These are phyloP conservation scores for Populus tomentosa DNA, from an alignment of 441 rosid species.

Conservation along the genomic window DNA sequence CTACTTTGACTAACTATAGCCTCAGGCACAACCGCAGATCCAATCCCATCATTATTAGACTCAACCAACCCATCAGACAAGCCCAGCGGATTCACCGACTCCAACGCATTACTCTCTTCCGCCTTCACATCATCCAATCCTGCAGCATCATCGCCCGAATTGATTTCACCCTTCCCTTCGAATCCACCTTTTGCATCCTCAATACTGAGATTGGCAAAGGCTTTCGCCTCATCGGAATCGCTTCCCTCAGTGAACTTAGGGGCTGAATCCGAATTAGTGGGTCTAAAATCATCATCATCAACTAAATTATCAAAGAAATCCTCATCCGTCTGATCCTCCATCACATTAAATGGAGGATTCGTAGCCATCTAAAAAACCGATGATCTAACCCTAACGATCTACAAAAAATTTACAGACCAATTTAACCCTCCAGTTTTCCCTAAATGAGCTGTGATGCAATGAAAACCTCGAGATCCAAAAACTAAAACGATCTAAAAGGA, in stretches of 20 bases:
- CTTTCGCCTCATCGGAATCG: slow-evolving; percentile 53
- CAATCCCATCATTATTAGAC: slow-evolving; percentile 24
- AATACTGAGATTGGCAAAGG: slow-evolving; percentile 57
- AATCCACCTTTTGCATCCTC: slow-evolving; percentile 23
- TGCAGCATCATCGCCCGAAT: background rate
- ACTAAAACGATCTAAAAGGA: slow-evolving; percentile 13
- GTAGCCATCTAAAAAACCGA: slow-evolving; percentile 50
- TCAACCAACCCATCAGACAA: slow-evolving; percentile 15
- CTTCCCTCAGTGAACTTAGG: slow-evolving; percentile 30
- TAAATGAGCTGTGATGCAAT: slow-evolving; percentile 26
- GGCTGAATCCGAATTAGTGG: slow-evolving; percentile 21
- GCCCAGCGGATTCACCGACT: slow-evolving; percentile 14
- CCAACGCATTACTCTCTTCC: slow-evolving; percentile 15
- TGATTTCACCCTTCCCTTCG: slow-evolving; percentile 5
- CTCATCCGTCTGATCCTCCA: slow-evolving; percentile 98
- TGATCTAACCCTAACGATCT: slow-evolving; percentile 25
- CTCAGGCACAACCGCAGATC: slow-evolving; percentile 27
- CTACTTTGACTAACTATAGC: slow-evolving; percentile 17
- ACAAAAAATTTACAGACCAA: slow-evolving; percentile 2
- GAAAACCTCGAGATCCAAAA: slow-evolving; percentile 47
- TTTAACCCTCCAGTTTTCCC: slow-evolving; percentile 13
- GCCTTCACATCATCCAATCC: slow-evolving; percentile 5
- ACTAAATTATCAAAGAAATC: slow-evolving; percentile 96
- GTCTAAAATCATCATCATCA: slow-evolving; percentile 51
- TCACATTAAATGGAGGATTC: slow-evolving; percentile 51